Evolutionary conservation across 1,139 yeast species (phyloP).

Genomic region (Diutina neorugosa): DNA sequence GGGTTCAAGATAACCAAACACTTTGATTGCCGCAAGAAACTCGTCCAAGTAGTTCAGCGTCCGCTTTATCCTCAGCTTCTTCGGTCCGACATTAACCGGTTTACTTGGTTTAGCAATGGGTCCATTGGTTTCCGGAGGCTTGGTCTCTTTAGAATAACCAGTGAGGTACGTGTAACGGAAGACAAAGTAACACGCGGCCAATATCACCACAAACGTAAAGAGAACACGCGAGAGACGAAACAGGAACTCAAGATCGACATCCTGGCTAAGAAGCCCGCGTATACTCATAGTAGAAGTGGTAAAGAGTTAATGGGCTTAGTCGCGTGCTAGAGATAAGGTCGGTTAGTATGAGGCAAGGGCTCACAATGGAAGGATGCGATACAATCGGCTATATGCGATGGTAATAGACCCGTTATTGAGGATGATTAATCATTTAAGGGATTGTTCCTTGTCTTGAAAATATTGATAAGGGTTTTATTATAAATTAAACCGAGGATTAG

Average conservation of each 20-base stretch:
- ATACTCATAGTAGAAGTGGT: background rate
- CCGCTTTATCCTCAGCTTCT: conserved; percentile 15
- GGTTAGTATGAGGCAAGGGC: background rate
- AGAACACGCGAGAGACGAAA: conserved; percentile 10
- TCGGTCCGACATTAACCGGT: conserved; percentile 7
- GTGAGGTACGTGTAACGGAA: conserved; percentile 29
- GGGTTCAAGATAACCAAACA: conserved; percentile 84
- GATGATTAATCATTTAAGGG: too few species aligned
- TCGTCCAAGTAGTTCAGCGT: conserved; percentile 58
- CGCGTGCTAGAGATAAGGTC: background rate
- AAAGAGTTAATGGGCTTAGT: background rate
- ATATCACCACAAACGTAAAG: conserved; percentile 11
- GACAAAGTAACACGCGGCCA: conserved; percentile 17
- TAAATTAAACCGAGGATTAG: too few species aligned
- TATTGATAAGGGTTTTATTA: too few species aligned
- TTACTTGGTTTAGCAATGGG: background rate
- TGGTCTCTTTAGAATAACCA: conserved; percentile 20
- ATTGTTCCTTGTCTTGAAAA: too few species aligned
- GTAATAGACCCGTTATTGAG: too few species aligned
- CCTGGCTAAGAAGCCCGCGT: background rate
- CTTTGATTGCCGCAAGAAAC: conserved; percentile 79
- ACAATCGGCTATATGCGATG: too few species aligned
- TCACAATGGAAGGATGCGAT: too few species aligned
- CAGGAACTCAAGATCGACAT: conserved; percentile 1
- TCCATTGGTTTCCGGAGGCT: conserved; percentile 6